Evolutionary conservation across 257 asterid species (phyloP).

Genomic region (Forsythia suspensa): DNA sequence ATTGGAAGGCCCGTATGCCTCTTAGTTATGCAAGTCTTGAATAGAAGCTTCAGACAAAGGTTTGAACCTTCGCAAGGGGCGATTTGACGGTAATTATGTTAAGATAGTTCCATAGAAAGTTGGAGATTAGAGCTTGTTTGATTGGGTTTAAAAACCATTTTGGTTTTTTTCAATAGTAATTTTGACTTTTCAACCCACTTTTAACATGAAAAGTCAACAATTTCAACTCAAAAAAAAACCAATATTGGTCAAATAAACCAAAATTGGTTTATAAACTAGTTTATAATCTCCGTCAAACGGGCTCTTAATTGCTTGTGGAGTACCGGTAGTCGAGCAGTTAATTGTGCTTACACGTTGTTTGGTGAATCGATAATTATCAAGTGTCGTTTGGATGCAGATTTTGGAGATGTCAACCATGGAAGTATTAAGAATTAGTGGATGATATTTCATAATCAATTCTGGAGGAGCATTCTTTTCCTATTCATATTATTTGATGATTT

Average conservation of each 20-base stretch:
- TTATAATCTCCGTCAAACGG: too few relatives aligned
- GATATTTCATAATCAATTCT: constrained; percentile 11
- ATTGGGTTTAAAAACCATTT: too few relatives aligned
- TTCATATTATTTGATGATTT: constrained; percentile 35
- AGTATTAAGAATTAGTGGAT: constrained; percentile 19
- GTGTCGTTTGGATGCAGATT: too few relatives aligned
- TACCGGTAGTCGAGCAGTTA: background rate
- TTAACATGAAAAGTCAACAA: too few relatives aligned
- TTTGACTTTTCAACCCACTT: too few relatives aligned
- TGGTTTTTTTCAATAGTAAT: too few relatives aligned
- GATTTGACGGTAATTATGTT: constrained; percentile 4
- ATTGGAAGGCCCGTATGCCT: constrained; percentile 5
- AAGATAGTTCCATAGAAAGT: background rate
- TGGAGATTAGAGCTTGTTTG: background rate
- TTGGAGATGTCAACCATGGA: too few relatives aligned
- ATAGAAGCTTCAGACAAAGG: constrained; percentile 18
- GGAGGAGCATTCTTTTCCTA: constrained; percentile 18
- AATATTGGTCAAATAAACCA: too few relatives aligned
- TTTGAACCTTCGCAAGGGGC: constrained; percentile 13
- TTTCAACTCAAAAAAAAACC: too few relatives aligned
- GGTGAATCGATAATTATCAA: constrained; percentile 7
- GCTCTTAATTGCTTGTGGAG: too few relatives aligned
- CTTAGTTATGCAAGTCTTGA: background rate
- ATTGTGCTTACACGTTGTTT: constrained; percentile 7
- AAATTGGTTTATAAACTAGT: too few relatives aligned